These are phyloP conservation scores for Coelastrella sp. DNA, from an alignment of 139 green algal species.

Conservation along the genomic window DNA sequence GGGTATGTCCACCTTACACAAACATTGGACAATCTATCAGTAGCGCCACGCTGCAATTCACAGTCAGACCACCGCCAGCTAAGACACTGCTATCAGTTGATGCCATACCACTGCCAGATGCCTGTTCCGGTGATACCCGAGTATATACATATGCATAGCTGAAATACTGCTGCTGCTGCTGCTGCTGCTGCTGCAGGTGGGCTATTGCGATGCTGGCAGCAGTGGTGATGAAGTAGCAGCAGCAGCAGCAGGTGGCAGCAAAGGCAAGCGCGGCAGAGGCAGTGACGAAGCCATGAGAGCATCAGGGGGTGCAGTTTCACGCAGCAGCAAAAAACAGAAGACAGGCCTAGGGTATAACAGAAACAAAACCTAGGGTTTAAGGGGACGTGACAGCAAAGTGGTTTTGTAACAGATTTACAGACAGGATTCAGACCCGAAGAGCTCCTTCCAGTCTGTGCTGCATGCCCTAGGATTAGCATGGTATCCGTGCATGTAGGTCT, in stretches of 20 bases:
- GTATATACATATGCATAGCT: background rate
- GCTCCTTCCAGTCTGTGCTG: too few relatives aligned
- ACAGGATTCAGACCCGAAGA: too few relatives aligned
- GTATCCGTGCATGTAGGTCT: too few relatives aligned
- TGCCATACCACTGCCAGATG: too few relatives aligned
- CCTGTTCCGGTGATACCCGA: background rate
- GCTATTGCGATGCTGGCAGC: background rate
- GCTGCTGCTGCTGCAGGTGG: constrained; percentile 8
- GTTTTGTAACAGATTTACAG: too few relatives aligned
- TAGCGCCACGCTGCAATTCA: too few relatives aligned
- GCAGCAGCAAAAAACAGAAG: constrained; percentile 3
- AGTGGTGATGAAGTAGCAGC: constrained; percentile 15
- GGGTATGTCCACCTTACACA: background rate
- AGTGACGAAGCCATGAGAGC: background rate
- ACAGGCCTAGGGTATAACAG: constrained; percentile 1
- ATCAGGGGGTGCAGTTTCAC: background rate
- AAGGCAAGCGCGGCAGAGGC: background rate
- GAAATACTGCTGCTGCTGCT: background rate
- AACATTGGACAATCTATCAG: background rate
- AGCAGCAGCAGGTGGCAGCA: background rate
- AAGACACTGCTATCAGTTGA: too few relatives aligned
- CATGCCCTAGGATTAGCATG: too few relatives aligned
- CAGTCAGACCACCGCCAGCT: too few relatives aligned
- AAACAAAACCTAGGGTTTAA: too few relatives aligned
- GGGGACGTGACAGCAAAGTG: too few relatives aligned